Base-by-base conservation (phyloP, 2,329 filamentous ascomycete genomes). In the Curvularia lunata region DNA sequence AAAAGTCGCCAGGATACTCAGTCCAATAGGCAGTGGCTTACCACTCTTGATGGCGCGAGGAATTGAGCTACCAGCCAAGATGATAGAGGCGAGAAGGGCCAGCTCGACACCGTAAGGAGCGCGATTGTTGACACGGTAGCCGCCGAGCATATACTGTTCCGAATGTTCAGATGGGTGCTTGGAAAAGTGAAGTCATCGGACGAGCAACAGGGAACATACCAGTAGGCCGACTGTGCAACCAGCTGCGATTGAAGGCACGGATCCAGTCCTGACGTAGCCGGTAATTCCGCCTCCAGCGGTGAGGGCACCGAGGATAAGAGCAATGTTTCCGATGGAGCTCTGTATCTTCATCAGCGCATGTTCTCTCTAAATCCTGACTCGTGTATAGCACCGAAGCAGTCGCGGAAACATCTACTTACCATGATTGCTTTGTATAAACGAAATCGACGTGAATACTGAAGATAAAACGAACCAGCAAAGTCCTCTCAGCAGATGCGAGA, bases 251-350 rank as follows among this genome's bases (percentile, higher is more conserved):
- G 92, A 97, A 37, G 94, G 94, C 48, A 97, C 77, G 23, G 93
- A 98, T 58, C 91, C 86, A 0, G 93, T 95, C 75, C 89, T 88
- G 43, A 89, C 82, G 79, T 92, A 99, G 73, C 95, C 95, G 73
- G 91, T 90, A 59, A 91, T 89, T 64, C 95, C 95, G 69, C 95
- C 95, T 56, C 89, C 84, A 50, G 93, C 92, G 57, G 93, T 97
- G 58, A 98, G 83, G 63, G 87, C 83, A 60, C 90, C 91, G 71
- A 98, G 87, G 71, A 91, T 76, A 77, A 89, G 91, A 63, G 94
- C 92, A 72, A 91, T 87, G 71, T 80, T 84, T 67, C 83, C 79
- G 63, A 84, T 78, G 61, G 74, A 65, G 42, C 55, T 52, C 62
- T 62, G 16, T 10, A 40, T 8, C 21, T 13, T 19, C 25, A 41